phyloP scores from a whole-genome alignment of 2,329 filamentous ascomycete species.

The Phialophora expanda region DNA sequence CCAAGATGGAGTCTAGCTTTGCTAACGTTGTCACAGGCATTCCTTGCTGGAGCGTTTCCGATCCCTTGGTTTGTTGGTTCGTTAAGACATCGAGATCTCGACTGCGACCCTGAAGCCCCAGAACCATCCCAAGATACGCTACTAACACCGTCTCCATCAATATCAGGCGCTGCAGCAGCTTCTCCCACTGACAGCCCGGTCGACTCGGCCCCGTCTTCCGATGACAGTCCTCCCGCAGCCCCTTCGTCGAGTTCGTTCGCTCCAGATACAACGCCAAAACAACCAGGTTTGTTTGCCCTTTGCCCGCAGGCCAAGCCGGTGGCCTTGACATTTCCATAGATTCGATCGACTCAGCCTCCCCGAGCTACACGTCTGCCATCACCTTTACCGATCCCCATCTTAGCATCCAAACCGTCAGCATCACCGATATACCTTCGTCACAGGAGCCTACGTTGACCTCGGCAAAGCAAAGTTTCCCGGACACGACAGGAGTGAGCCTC shows the following conservation, averaged over 20 bases:
- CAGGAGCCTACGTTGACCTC: constrained; percentile 36
- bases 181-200: background rate
- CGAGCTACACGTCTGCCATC: constrained; percentile 27
- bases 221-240: background rate
- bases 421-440: constrained; percentile 30
- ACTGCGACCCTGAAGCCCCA: constrained; percentile 8
- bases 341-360: constrained; percentile 3
- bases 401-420: constrained; percentile 33
- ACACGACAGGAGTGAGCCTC: constrained; percentile 37
- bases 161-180: constrained; percentile 9
- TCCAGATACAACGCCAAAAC: background rate
- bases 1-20: constrained; percentile 22
- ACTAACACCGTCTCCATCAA: constrained; percentile 17
- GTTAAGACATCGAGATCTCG: constrained; percentile 16
- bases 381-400: constrained; percentile 36
- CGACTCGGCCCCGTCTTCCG: background rate
- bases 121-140: background rate
- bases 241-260: background rate
- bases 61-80: constrained; percentile 28
- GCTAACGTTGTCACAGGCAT: constrained; percentile 36
- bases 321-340: background rate
- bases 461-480: constrained; percentile 32
- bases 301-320: background rate
- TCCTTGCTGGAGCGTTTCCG: constrained; percentile 34
- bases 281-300: background rate